A percentile compares a stretch with the other conserved stretches of the same genome.
These are phyloP conservation scores for Paecilomyces formosus DNA, from an alignment of 2,329 filamentous ascomycete genomes.

Conservation along the genomic window DNA sequence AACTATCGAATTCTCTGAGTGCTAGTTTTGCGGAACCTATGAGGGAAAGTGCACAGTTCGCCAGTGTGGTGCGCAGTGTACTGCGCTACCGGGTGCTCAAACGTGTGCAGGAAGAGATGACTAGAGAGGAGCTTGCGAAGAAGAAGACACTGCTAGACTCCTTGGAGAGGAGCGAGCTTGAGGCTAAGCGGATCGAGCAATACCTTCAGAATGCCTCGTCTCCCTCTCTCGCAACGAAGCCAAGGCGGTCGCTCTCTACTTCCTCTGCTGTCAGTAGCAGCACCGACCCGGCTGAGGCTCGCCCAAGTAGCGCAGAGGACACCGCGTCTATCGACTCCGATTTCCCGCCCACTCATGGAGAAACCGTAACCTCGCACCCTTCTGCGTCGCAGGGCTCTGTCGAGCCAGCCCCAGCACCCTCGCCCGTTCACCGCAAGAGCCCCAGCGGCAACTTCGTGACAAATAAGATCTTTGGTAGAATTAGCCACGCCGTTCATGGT, in stretches of 20 bases:
- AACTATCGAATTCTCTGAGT: conserved; percentile 78
- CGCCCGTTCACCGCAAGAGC: conserved; percentile 64
- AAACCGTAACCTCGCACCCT: conserved; percentile 53
- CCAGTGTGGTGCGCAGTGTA: conserved; percentile 83
- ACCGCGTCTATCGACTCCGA: conserved; percentile 91
- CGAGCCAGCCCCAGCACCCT: conserved; percentile 17
- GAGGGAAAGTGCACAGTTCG: conserved; percentile 95
- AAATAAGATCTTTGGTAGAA: conserved; percentile 85
- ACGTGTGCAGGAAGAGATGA: conserved; percentile 95
- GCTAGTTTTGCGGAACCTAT: conserved; percentile 96
- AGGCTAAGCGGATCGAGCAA: conserved; percentile 88
- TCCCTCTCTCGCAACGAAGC: conserved; percentile 35
- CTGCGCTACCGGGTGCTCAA: conserved; percentile 86
- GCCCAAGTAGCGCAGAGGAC: conserved; percentile 60
- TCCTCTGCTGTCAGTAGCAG: conserved; percentile 41
- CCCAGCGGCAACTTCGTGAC: conserved; percentile 86
- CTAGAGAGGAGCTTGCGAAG: conserved; percentile 82
- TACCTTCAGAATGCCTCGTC: conserved; percentile 62
- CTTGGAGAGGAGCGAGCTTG: conserved; percentile 85
- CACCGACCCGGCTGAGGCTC: conserved; percentile 31
- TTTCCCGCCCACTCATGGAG: conserved; percentile 82
- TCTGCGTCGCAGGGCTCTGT: conserved; percentile 65
- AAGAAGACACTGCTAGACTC: conserved; percentile 76
- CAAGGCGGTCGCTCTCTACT: conserved; percentile 60
- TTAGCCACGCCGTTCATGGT: conserved; percentile 91